Conservation (phyloP, 805 yeast genomes). For the Ogataea paradorogensis region DNA sequence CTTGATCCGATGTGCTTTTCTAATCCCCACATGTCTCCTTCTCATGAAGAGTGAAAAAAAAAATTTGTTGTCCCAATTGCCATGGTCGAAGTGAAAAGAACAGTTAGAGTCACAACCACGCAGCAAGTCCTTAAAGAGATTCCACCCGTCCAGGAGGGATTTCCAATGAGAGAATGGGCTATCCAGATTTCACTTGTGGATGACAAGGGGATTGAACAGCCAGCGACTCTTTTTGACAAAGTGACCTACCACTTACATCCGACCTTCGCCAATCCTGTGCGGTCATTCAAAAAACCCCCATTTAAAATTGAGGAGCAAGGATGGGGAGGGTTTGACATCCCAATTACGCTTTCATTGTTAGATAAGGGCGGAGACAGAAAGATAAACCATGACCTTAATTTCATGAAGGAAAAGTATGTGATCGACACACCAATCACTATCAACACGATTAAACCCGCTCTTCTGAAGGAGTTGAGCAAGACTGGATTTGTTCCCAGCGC, state of each 20-base stretch:
- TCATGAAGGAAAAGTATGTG: constrained; percentile 69
- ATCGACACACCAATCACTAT: constrained; percentile 75
- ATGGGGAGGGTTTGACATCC: constrained; percentile 97
- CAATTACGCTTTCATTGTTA: constrained; percentile 67
- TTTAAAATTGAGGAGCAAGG: constrained; percentile 89
- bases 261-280: constrained; percentile 85
- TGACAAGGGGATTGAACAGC: constrained; percentile 74
- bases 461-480: constrained; percentile 71
- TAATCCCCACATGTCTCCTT: background rate
- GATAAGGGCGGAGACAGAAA: constrained; percentile 90
- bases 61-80: constrained; percentile 11
- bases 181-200: constrained; percentile 74
- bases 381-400: constrained; percentile 85
- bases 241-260: constrained; percentile 94
- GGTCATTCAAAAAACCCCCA: constrained; percentile 79
- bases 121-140: constrained; percentile 80
- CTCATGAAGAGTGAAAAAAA: constrained; percentile 1
- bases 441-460: constrained; percentile 70
- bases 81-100: constrained; percentile 67
- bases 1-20: no score
- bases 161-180: constrained; percentile 94
- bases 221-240: constrained; percentile 86
- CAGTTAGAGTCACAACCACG: constrained; percentile 80
- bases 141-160: constrained; percentile 83
- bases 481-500: constrained; percentile 72